phyloP scores from a whole-genome alignment of 2,329 filamentous ascomycete genomes.

The Calonectria crousiana region DNA sequence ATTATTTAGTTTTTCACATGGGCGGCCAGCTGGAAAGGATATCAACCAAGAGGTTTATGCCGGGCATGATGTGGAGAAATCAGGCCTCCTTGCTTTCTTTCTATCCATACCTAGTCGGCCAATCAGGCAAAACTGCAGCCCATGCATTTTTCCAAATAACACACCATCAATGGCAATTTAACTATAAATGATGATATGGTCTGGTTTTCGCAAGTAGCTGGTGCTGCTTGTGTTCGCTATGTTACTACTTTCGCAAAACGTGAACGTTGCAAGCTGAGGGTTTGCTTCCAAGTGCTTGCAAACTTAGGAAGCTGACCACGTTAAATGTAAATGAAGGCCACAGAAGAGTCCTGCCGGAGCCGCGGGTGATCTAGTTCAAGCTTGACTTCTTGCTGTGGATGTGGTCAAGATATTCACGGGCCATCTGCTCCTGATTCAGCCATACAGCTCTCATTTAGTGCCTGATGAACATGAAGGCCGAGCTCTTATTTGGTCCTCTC shows the following conservation, averaged over 20 bases:
- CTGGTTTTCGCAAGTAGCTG: neutral
- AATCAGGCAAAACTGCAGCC: neutral
- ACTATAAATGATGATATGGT: neutral
- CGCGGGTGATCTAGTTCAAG: neutral
- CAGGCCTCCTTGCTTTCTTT: neutral
- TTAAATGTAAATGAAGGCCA: neutral
- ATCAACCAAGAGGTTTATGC: neutral
- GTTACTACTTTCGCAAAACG: neutral
- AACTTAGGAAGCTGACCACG: neutral
- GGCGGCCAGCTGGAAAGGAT: no score
- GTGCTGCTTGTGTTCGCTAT: neutral
- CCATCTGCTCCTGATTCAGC: neutral
- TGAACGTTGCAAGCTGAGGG: neutral
- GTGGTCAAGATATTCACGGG: neutral
- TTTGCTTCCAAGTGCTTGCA: neutral
- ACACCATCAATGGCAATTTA: neutral
- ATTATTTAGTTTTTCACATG: neutral
- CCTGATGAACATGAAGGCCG: neutral
- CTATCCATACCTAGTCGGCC: neutral
- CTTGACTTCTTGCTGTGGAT: neutral
- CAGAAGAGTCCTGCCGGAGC: neutral
- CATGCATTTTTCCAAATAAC: neutral
- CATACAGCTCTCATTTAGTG: conserved; percentile 6
- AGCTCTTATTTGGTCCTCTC: no score
- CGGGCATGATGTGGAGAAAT: neutral